phyloP scores from a whole-genome alignment of 441 rosid genomes.

The Omphalea diandra region DNA sequence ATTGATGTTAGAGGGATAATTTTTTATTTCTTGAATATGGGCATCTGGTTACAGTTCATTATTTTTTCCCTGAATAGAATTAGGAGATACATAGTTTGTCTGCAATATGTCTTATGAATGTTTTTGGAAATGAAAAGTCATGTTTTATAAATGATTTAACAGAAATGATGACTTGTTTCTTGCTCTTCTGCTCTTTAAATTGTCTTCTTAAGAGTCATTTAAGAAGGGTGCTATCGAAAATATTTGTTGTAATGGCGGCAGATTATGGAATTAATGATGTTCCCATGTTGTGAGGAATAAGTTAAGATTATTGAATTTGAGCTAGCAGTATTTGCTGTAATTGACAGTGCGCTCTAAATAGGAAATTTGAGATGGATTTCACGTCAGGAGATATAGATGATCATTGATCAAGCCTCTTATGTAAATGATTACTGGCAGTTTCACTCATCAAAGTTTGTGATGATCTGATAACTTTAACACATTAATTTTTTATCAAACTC shows the following conservation, averaged over 20 bases:
- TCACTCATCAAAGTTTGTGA: neutral
- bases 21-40: neutral
- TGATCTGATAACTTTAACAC: constrained; percentile 1
- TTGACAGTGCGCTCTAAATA: neutral
- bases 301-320: constrained; percentile 5
- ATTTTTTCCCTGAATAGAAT: neutral
- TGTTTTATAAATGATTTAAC: too few species aligned
- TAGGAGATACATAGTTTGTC: neutral
- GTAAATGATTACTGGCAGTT: neutral
- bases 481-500: neutral
- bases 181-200: neutral
- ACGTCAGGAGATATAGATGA: neutral
- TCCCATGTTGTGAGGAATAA: neutral
- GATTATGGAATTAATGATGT: neutral
- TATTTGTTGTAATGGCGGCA: neutral
- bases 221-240: neutral
- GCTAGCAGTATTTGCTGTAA: neutral
- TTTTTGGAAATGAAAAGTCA: neutral
- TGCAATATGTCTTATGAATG: neutral
- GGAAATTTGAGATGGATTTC: neutral
- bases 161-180: too few species aligned
- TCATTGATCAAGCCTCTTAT: neutral
- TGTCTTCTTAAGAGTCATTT: neutral
- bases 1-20: neutral
- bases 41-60: neutral